Evolutionary conservation across 164 flowering plant genomes (phyloP).

Genomic region (Platanus orientalis): DNA sequence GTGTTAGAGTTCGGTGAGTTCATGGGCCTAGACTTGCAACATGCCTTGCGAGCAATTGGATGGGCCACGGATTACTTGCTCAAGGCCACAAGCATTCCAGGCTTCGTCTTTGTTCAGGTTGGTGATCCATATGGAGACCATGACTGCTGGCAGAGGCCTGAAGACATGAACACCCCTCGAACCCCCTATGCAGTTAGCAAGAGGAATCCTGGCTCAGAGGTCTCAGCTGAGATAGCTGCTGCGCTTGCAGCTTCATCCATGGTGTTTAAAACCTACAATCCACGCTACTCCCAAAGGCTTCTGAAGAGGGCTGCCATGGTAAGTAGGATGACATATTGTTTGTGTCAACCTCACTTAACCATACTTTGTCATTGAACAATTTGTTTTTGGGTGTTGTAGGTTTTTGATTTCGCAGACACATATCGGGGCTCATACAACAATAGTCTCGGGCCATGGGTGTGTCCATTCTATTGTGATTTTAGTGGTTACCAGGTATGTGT

Average conservation of each 20-base stretch:
- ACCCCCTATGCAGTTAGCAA: constrained; percentile 18
- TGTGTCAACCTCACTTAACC: neutral
- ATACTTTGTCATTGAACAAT: neutral
- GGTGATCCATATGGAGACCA: constrained; percentile 62
- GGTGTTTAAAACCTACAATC: constrained; percentile 32
- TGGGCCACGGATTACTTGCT: constrained; percentile 84
- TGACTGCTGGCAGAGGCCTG: constrained; percentile 75
- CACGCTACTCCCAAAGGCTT: constrained; percentile 36
- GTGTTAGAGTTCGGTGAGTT: constrained; percentile 45
- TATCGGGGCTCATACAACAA: constrained; percentile 47
- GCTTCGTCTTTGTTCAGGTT: constrained; percentile 48
- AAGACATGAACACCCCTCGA: constrained; percentile 79
- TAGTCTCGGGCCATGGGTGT: constrained; percentile 40
- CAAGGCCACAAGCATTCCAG: constrained; percentile 50
- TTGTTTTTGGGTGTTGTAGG: constrained; percentile 17
- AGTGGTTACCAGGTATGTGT: constrained; percentile 48
- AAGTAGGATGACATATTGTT: neutral
- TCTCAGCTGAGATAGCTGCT: constrained; percentile 69
- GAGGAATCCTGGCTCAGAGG: constrained; percentile 61
- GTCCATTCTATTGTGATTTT: constrained; percentile 59
- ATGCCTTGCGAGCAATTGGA: constrained; percentile 50
- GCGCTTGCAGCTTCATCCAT: constrained; percentile 69
- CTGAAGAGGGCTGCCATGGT: constrained; percentile 45
- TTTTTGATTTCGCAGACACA: constrained; percentile 53
- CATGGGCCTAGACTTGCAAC: constrained; percentile 44